Evolutionary conservation across 2,329 filamentous ascomycete species (phyloP), one percentile per base, ranked within the genome.

Genomic region (Fusarium goolgardi): DNA sequence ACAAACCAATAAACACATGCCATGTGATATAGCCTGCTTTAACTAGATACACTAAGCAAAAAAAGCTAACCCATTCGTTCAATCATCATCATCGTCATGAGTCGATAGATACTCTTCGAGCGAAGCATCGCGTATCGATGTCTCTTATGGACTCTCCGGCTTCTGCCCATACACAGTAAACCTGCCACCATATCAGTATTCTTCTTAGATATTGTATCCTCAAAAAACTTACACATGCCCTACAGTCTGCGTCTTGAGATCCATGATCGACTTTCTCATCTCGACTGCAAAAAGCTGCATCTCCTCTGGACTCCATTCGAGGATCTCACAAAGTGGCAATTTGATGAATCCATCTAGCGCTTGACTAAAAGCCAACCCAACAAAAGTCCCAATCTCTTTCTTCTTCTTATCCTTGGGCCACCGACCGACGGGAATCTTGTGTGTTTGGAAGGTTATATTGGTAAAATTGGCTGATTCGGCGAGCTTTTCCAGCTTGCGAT

Each of bases 231-330:
- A 73, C 71, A 73, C 67, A 15, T 40, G 34, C 9, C 64, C 71
- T 2, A 56, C 55, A 7, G 67, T 49, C 13, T 66, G 69, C 4
- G 44, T 72, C 35, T 59, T 73, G 2, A 58, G 53, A 27, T 70
- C 63, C 43, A 61, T 50, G 2, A 73, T 34, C 3, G 29, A 13
- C 16, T 47, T 56, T 7, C 71, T 61, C 71, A 73, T 73, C 34
- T 73, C 71, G 2, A 39, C 62, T 3, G 57, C 69, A 49, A 73
- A 73, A 4, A 72, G 9, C 16, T 72, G 67, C 71, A 73, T 73
- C 25, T 71, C 59, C 11, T 61, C 67, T 0, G 62, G 50, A 11
- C 59, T 71, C 71, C 71, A 73, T 6, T 57, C 46, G 0, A 73
- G 49, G 12, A 73, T 57, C 16, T 69, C 67, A 27, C 71, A 72